Conservation (phyloP, 2,329 filamentous ascomycete species). For the Aspergillus clavatus region DNA sequence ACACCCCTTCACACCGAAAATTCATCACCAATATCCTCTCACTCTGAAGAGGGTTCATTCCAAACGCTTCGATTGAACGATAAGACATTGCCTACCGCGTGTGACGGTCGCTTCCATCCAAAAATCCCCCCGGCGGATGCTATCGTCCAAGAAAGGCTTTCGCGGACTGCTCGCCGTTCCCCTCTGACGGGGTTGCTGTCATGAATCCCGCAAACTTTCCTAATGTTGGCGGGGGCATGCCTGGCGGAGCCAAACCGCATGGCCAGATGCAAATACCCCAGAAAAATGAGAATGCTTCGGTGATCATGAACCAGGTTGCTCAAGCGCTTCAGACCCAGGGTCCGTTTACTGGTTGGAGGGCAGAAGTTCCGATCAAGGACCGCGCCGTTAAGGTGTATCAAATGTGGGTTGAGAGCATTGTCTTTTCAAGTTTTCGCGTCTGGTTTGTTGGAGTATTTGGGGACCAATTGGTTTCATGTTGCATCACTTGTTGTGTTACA, state of each 20-base stretch:
- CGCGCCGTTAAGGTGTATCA: slow-evolving; percentile 42
- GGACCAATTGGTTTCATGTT: background rate
- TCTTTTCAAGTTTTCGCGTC: background rate
- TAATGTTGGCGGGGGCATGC: slow-evolving; percentile 35
- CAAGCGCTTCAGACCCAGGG: slow-evolving; percentile 39
- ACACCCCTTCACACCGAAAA: background rate
- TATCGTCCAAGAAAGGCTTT: slow-evolving; percentile 25
- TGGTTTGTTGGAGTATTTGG: background rate
- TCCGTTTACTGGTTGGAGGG: slow-evolving; percentile 43
- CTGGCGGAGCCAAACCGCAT: slow-evolving; percentile 29
- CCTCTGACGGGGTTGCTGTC: slow-evolving; percentile 36
- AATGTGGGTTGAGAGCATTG: slow-evolving; percentile 32
- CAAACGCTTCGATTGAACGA: background rate
- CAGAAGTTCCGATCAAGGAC: slow-evolving; percentile 36
- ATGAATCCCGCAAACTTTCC: slow-evolving; percentile 42
- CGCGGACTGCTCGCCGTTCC: slow-evolving; percentile 34
- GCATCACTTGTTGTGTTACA: background rate
- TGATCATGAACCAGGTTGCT: slow-evolving; percentile 37
- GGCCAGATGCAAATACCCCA: slow-evolving; percentile 28
- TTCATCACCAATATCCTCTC: background rate
- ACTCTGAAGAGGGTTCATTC: background rate
- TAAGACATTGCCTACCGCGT: slow-evolving; percentile 6
- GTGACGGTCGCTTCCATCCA: slow-evolving; percentile 8
- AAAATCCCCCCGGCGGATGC: slow-evolving; percentile 35
- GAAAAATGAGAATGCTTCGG: slow-evolving; percentile 33